Evolutionary conservation across 2,329 filamentous ascomycete genomes (phyloP).

Genomic region (Curvularia lunata): DNA sequence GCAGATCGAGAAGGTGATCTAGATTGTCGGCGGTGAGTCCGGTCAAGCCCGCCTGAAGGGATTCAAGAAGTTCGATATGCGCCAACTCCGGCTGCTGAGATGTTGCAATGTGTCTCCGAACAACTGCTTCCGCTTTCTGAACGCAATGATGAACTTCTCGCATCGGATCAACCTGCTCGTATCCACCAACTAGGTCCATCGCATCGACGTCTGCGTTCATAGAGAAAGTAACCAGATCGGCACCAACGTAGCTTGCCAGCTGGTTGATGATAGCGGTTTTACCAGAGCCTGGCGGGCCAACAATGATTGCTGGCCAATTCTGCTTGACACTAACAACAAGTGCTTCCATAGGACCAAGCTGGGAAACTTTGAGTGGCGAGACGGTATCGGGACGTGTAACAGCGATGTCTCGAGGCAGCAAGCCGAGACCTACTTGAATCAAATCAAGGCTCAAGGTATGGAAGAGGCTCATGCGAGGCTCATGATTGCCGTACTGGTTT

Average conservation of each 20-base stretch:
- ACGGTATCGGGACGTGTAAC: conserved; percentile 35
- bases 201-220: conserved; percentile 96
- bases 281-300: conserved; percentile 82
- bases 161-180: conserved; percentile 88
- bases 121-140: conserved; percentile 58
- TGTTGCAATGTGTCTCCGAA: conserved; percentile 52
- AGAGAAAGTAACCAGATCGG: conserved; percentile 78
- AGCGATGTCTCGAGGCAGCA: conserved; percentile 65
- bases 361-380: conserved; percentile 48
- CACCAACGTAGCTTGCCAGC: conserved; percentile 79
- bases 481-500: conserved; percentile 63
- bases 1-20: conserved; percentile 18
- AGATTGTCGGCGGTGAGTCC: conserved; percentile 9
- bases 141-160: conserved; percentile 71
- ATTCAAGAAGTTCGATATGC: conserved; percentile 31
- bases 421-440: conserved; percentile 81
- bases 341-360: conserved; percentile 79
- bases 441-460: conserved; percentile 70
- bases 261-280: conserved; percentile 83
- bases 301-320: conserved; percentile 86
- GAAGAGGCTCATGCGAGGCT: conserved; percentile 59
- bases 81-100: conserved; percentile 13
- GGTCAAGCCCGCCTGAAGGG: conserved; percentile 17
- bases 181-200: conserved; percentile 95
- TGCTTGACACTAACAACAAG: conserved; percentile 86